Evolutionary conservation across 768 basidiomycete species (phyloP).

Genomic region (Gloeostereum incarnatum): DNA sequence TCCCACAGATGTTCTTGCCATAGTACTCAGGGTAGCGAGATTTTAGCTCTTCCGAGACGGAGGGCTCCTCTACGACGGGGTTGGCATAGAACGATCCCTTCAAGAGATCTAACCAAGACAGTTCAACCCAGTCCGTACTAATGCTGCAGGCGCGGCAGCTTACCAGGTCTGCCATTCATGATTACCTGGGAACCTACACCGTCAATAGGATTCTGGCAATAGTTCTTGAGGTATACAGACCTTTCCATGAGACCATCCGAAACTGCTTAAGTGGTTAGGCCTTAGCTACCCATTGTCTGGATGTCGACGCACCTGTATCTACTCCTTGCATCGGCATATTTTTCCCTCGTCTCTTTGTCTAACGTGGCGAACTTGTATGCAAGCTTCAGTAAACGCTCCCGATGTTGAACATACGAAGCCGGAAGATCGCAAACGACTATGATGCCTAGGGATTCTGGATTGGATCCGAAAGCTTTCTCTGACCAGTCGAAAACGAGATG

Average conservation of each 20-base stretch:
- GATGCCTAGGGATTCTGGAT: conserved; percentile 69
- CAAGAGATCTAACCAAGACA: conserved; percentile 46
- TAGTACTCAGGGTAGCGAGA: conserved; percentile 76
- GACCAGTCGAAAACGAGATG: conserved; percentile 3
- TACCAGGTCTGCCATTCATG: conserved; percentile 90
- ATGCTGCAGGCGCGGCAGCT: neutral
- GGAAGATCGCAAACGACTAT: conserved; percentile 81
- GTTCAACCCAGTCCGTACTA: conserved; percentile 3
- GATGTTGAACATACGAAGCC: conserved; percentile 42
- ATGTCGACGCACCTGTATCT: conserved; percentile 55
- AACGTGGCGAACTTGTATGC: conserved; percentile 71
- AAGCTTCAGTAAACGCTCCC: conserved; percentile 66
- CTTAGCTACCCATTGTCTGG: neutral
- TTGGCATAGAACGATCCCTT: conserved; percentile 97
- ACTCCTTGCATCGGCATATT: conserved; percentile 62
- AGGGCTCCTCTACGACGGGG: conserved; percentile 57
- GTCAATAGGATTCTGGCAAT: neutral
- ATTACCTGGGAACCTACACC: conserved; percentile 53
- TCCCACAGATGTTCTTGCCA: conserved; percentile 77
- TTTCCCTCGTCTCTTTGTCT: conserved; percentile 57
- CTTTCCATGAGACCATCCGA: conserved; percentile 99
- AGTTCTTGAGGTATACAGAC: conserved; percentile 20
- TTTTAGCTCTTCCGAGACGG: conserved; percentile 47
- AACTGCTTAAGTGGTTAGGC: conserved; percentile 31
- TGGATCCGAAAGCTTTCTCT: conserved; percentile 82